Percentiles rank a stretch among this genome's conserved stretches.
Evolutionary conservation across 2,329 filamentous ascomycete species (phyloP).

Genomic region (Penicillium sp.): DNA sequence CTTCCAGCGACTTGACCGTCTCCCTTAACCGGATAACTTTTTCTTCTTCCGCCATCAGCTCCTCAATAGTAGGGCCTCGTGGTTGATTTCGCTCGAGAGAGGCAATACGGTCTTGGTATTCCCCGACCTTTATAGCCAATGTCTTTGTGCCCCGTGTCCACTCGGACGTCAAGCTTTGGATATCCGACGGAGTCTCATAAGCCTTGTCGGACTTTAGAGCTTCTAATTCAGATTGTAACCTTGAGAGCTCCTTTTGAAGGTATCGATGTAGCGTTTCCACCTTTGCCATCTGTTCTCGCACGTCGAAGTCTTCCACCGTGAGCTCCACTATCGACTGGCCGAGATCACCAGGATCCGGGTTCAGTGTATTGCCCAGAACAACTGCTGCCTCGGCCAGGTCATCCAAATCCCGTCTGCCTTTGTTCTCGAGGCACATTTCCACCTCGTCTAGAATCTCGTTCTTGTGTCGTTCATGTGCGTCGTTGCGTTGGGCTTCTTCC

Average conservation of each 20-base stretch:
- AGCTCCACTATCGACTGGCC: slow-evolving; percentile 53
- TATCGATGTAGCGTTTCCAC: slow-evolving; percentile 54
- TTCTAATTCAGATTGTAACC: slow-evolving; percentile 28
- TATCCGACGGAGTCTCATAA: slow-evolving; percentile 53
- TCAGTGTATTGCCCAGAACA: slow-evolving; percentile 46
- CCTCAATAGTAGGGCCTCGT: slow-evolving; percentile 40
- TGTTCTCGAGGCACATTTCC: slow-evolving; percentile 49
- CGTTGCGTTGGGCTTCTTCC: slow-evolving; percentile 24
- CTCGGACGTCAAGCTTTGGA: slow-evolving; percentile 68
- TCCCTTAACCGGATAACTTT: slow-evolving; percentile 55
- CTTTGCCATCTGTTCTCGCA: slow-evolving; percentile 53
- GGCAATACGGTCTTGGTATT: slow-evolving; percentile 56
- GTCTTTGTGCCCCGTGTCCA: slow-evolving; percentile 65
- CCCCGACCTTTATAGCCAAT: slow-evolving; percentile 61
- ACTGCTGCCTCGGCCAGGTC: slow-evolving; percentile 53
- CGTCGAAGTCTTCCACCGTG: slow-evolving; percentile 50
- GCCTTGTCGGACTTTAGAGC: slow-evolving; percentile 30
- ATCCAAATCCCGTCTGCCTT: slow-evolving; percentile 54
- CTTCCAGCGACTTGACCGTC: slow-evolving; percentile 61
- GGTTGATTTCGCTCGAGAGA: slow-evolving; percentile 34
- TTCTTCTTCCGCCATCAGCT: slow-evolving; percentile 55
- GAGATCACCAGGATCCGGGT: slow-evolving; percentile 48
- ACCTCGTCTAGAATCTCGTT: slow-evolving; percentile 50
- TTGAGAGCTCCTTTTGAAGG: slow-evolving; percentile 49
- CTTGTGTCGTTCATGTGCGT: slow-evolving; percentile 29